Base-by-base conservation (phyloP, 2,329 filamentous ascomycete species). In the Fusarium torulosum region DNA sequence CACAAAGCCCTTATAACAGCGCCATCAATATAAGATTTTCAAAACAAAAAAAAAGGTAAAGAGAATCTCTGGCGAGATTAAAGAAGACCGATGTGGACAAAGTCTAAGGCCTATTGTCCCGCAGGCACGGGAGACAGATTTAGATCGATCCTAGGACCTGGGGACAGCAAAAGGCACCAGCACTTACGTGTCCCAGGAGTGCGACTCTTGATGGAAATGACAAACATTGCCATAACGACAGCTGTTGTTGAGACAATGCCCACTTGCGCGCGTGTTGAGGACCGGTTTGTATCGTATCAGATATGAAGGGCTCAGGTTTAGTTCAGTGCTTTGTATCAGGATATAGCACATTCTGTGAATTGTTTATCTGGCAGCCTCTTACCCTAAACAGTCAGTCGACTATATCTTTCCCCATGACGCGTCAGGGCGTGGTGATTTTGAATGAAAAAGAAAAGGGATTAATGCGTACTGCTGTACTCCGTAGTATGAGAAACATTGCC, bases 61-160 rank as follows among this genome's bases (percentile, higher is more conserved):
- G 31, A 38, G 31, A 15, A 14, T 20, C 21, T 19, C 46, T 14
- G 15, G 14, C 8, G 7, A 5, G 20, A 19, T 19, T 27, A 8
- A 54, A 29, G 17, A 37, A 19, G 19, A 14, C 20, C 5, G 23
- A 54, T 50, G 38, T n/a, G 35, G 43, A 29, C 25, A 50, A 17
- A 50, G 23, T 19, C 31, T 31, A n/a, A 23, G 23, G 31, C 15
- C 19, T 27, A 6, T 49, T 27, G 23, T 19, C 50, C 31, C 19
- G 7, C 23, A 69, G 25, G 66, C 35, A 69, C 66, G 61, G 61
- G 65, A 52, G 23, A 35, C 3, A 47, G 15, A 33, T n/a, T 23
- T 21, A 38, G 17, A 42, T 35, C 29, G 25, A 35, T 35, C 33
- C 10, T 17, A 6, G 17, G 41, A 20, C 51, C 14, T 33, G 2